Conservation (phyloP, 441 rosid species). For the Gossypium schwendimanii region DNA sequence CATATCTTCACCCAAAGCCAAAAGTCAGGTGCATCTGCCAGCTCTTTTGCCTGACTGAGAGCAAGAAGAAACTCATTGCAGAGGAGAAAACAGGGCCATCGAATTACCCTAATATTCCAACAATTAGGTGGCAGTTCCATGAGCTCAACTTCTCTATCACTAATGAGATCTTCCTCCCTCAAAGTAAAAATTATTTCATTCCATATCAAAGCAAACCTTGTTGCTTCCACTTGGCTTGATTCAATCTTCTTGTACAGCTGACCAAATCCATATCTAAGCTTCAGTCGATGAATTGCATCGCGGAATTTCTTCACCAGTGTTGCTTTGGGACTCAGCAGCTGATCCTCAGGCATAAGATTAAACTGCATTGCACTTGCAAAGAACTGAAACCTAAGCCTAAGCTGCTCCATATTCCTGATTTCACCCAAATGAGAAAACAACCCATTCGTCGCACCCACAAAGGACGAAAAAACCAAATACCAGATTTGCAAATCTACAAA, state of each 20-base stretch:
- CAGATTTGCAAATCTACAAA: slow-evolving; percentile 58
- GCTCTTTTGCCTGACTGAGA: slow-evolving; percentile 49
- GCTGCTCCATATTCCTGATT: slow-evolving; percentile 49
- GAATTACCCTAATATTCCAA: slow-evolving; percentile 59
- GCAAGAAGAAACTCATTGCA: slow-evolving; percentile 63
- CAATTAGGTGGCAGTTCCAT: slow-evolving; percentile 55
- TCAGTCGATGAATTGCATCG: slow-evolving; percentile 48
- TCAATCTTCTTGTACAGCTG: slow-evolving; percentile 57
- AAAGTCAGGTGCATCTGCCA: slow-evolving; percentile 49
- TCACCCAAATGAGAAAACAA: slow-evolving; percentile 66
- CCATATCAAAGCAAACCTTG: slow-evolving; percentile 61
- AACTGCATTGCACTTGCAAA: slow-evolving; percentile 67
- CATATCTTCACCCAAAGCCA: slow-evolving; percentile 61
- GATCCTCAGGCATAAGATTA: slow-evolving; percentile 62
- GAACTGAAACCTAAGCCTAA: slow-evolving; percentile 61
- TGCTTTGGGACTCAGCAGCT: slow-evolving; percentile 32
- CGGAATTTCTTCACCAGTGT: slow-evolving; percentile 43
- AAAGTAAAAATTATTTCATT: slow-evolving; percentile 48
- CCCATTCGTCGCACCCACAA: slow-evolving; percentile 48
- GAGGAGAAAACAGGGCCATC: slow-evolving; percentile 65
- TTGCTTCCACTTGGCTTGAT: slow-evolving; percentile 59
- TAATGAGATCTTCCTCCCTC: slow-evolving; percentile 62
- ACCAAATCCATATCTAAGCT: slow-evolving; percentile 62
- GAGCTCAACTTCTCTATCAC: slow-evolving; percentile 56
- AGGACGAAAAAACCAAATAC: slow-evolving; percentile 54